Conservation (phyloP, 75 land plant species). For the Pseudotsuga menziesii region DNA sequence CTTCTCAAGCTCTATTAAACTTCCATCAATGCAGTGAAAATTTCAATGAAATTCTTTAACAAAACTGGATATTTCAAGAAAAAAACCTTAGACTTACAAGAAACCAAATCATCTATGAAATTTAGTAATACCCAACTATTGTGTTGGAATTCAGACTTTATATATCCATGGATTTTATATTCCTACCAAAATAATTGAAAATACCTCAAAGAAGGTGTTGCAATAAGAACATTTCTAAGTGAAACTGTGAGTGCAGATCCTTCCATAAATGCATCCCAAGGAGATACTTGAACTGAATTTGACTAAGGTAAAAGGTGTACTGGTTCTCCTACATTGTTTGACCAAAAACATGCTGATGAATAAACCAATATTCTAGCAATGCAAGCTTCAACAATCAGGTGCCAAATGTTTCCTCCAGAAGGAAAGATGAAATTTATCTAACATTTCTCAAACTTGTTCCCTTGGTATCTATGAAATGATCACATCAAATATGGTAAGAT, state of each 20-base stretch:
- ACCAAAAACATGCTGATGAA: constrained; percentile 77
- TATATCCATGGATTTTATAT: too few relatives aligned
- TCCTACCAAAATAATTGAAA: too few relatives aligned
- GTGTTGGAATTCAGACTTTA: too few relatives aligned
- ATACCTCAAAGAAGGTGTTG: constrained; percentile 77
- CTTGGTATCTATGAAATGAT: not conserved
- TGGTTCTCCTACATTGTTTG: constrained; percentile 39
- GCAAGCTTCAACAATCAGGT: constrained; percentile 81
- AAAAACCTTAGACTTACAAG: not conserved
- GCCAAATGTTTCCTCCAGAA: constrained; percentile 73
- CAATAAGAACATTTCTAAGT: constrained; percentile 32
- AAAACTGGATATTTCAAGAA: not conserved
- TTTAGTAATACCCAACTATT: too few relatives aligned
- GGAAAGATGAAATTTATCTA: not conserved
- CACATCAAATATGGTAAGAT: not conserved
- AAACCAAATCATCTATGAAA: too few relatives aligned
- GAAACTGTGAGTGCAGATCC: constrained; percentile 50
- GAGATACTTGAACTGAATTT: constrained; percentile 38
- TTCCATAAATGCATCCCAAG: constrained; percentile 73
- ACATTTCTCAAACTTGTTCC: not conserved
- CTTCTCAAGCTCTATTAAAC: too few relatives aligned
- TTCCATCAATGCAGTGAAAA: too few relatives aligned
- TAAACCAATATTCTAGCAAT: constrained; percentile 71
- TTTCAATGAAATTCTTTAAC: too few relatives aligned
- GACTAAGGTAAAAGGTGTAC: constrained; percentile 14